Percentiles rank a stretch among this genome's conserved stretches.
Conservation (phyloP, 202 grass and related monocot species). For the Carex sylvatica region DNA sequence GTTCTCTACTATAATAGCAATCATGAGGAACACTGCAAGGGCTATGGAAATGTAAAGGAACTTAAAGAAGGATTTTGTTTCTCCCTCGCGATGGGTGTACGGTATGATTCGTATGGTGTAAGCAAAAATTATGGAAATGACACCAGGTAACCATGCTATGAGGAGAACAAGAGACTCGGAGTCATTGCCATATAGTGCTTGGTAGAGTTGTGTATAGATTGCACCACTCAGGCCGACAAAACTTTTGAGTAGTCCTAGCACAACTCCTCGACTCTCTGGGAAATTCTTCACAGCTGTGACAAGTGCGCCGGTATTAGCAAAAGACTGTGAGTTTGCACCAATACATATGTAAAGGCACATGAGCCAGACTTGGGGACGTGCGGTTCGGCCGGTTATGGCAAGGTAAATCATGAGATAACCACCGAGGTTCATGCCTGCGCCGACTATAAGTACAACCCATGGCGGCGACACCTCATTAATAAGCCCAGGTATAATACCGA, state of each 20-base stretch:
- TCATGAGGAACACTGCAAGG: slow-evolving; percentile 51
- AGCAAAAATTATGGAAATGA: slow-evolving; percentile 54
- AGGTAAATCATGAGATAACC: slow-evolving; percentile 84
- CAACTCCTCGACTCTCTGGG: slow-evolving; percentile 52
- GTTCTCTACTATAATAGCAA: slow-evolving; percentile 51
- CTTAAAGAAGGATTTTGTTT: slow-evolving; percentile 39
- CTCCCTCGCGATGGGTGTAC: neutral
- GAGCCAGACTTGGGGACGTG: slow-evolving; percentile 61
- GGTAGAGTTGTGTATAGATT: slow-evolving; percentile 68
- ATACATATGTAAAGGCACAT: slow-evolving; percentile 93
- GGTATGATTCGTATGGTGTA: slow-evolving; percentile 45
- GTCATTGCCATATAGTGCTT: slow-evolving; percentile 53
- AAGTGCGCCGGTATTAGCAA: slow-evolving; percentile 89
- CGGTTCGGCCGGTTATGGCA: slow-evolving; percentile 35
- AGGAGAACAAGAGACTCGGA: slow-evolving; percentile 62
- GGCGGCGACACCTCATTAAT: slow-evolving; percentile 53
- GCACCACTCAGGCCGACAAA: slow-evolving; percentile 79
- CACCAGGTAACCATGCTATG: slow-evolving; percentile 59
- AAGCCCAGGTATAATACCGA: slow-evolving; percentile 61
- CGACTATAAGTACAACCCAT: slow-evolving; percentile 53
- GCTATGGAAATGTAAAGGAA: slow-evolving; percentile 65
- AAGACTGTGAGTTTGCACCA: slow-evolving; percentile 93
- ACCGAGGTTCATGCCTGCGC: slow-evolving; percentile 62
- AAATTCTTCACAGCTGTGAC: slow-evolving; percentile 97
- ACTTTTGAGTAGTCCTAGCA: slow-evolving; percentile 64